Evolutionary conservation across 2,329 filamentous ascomycete genomes (phyloP).

Genomic region (Botrytis fragariae): DNA sequence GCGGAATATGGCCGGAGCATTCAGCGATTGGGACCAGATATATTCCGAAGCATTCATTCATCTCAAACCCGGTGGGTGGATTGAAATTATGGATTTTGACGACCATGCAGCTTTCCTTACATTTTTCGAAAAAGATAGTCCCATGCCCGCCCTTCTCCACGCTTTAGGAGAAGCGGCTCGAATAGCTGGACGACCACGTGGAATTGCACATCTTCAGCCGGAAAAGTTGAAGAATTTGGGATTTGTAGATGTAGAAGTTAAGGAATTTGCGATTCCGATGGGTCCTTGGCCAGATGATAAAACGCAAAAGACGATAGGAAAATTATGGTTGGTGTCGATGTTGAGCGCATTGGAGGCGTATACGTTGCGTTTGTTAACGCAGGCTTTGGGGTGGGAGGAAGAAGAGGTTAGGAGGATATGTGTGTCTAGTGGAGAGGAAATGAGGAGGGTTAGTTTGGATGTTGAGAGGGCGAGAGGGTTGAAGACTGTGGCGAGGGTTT

Average conservation of each 20-base stretch:
- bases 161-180: conserved; percentile 27
- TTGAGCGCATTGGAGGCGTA: conserved; percentile 33
- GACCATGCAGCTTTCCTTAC: conserved; percentile 27
- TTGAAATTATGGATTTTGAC: conserved; percentile 38
- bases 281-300: conserved; percentile 41
- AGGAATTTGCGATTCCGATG: conserved; percentile 30
- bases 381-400: conserved; percentile 32
- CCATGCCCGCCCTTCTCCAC: conserved; percentile 20
- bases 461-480: conserved; percentile 29
- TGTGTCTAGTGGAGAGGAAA: conserved; percentile 21
- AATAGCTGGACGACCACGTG: conserved; percentile 28
- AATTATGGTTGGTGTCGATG: conserved; percentile 31
- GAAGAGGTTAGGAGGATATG: conserved; percentile 29
- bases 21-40: conserved; percentile 55
- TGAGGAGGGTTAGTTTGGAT: conserved; percentile 29
- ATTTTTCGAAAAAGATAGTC: conserved; percentile 27
- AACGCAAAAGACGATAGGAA: conserved; percentile 29
- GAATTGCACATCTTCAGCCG: conserved; percentile 28
- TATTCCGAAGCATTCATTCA: conserved; percentile 50
- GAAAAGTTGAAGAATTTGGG: conserved; percentile 40
- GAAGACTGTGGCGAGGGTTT: conserved; percentile 27
- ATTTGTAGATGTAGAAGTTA: conserved; percentile 44
- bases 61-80: conserved; percentile 37
- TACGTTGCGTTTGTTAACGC: conserved; percentile 31
- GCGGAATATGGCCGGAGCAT: conserved; percentile 55